These are phyloP conservation scores for Quercus parvula DNA, from an alignment of 306 rosid species.

Conservation along the genomic window DNA sequence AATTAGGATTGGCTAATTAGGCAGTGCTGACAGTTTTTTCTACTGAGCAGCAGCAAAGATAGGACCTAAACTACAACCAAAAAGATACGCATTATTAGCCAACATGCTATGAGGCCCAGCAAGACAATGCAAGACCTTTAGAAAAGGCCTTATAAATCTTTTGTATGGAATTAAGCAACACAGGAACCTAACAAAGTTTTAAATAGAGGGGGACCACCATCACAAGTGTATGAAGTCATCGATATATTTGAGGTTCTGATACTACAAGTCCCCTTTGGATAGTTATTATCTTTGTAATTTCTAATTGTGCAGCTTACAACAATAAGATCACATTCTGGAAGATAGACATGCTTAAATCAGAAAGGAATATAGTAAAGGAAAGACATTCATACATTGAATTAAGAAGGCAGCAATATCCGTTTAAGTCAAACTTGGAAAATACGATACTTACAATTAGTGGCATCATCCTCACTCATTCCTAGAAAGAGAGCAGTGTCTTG, in stretches of 20 bases:
- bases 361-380: background rate
- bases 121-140: background rate
- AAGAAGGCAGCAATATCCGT: background rate
- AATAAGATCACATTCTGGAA: background rate
- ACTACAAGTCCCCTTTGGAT: background rate
- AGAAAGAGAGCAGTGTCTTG: constrained; percentile 74
- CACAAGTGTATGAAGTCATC: too few relatives aligned
- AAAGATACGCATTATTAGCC: background rate
- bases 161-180: background rate
- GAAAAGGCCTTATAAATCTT: too few relatives aligned
- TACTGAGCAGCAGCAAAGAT: background rate
- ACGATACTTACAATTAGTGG: constrained; percentile 65
- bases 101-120: background rate
- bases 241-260: background rate
- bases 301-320: background rate
- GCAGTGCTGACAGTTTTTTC: background rate
- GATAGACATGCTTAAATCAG: background rate
- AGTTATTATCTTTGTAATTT: background rate
- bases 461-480: constrained; percentile 74
- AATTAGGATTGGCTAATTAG: background rate
- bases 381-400: background rate
- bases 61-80: background rate
- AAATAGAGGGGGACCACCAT: background rate
- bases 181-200: too few relatives aligned
- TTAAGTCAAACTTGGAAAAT: constrained; percentile 1